phyloP scores from a whole-genome alignment of 2,329 filamentous ascomycete genomes.

The Trichoderma atroviride region DNA sequence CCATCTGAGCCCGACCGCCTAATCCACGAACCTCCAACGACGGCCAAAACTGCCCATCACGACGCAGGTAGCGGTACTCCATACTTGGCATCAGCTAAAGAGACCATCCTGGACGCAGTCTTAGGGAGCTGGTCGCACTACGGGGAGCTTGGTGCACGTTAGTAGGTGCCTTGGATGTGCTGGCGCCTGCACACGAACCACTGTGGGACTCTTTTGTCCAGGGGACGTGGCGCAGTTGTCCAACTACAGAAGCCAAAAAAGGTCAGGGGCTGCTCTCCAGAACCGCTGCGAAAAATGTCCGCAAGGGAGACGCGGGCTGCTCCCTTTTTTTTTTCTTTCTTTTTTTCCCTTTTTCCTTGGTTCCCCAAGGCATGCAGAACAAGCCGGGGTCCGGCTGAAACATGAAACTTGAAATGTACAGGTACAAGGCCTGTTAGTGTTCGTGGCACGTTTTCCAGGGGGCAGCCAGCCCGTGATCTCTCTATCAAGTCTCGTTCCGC shows the following conservation, averaged over 20 bases:
- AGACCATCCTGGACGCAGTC: not conserved
- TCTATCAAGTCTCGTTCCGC: not conserved
- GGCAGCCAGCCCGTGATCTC: not conserved
- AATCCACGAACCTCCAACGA: not conserved
- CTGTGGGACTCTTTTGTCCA: conserved; percentile 3
- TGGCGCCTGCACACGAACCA: conserved; percentile 3
- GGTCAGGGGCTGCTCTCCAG: conserved; percentile 18
- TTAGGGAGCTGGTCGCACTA: conserved; percentile 13
- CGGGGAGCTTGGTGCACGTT: not conserved
- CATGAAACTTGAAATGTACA: conserved; percentile 12
- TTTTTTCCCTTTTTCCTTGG: not conserved
- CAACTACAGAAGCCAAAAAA: conserved; percentile 12
- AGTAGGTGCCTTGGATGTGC: not conserved
- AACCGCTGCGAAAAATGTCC: not conserved
- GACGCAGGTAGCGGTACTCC: not conserved
- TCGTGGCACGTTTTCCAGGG: not conserved
- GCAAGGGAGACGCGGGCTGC: conserved; percentile 5
- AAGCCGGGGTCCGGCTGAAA: conserved; percentile 9
- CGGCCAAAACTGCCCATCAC: not conserved
- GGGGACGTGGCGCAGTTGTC: conserved; percentile 21
- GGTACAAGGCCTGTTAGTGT: not conserved
- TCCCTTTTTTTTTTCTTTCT: not conserved
- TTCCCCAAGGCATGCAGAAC: not conserved
- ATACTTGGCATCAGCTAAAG: conserved; percentile 9
- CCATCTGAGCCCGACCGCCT: not conserved